phyloP scores from a whole-genome alignment of 352 stramenopile species.

The Globisporangium ultimum region DNA sequence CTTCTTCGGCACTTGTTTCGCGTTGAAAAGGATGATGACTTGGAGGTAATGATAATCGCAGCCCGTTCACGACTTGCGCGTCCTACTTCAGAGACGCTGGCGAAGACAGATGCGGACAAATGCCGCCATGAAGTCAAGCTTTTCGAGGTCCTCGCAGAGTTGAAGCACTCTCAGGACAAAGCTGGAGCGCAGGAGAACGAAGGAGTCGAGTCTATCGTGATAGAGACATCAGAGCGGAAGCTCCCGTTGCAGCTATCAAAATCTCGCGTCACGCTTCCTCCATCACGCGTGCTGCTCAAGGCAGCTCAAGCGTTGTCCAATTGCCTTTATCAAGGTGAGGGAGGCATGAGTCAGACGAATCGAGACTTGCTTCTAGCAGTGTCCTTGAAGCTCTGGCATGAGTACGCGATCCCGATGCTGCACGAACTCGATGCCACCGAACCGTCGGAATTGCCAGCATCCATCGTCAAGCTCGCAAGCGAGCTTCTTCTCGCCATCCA shows the following conservation, averaged over 20 bases:
- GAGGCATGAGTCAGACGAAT: slow-evolving; percentile 20
- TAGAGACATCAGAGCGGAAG: neutral
- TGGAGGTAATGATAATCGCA: slow-evolving; percentile 21
- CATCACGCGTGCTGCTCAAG: neutral
- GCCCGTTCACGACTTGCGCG: slow-evolving; percentile 14
- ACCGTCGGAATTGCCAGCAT: slow-evolving; percentile 13
- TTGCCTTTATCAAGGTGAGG: slow-evolving; percentile 23
- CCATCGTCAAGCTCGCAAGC: slow-evolving; percentile 17
- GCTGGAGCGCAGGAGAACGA: neutral
- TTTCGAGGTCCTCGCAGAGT: slow-evolving; percentile 18
- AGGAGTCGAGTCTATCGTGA: too few relatives aligned
- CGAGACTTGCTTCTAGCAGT: slow-evolving; percentile 30
- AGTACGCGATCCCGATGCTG: slow-evolving; percentile 25
- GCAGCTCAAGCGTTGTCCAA: slow-evolving; percentile 20
- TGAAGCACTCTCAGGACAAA: neutral
- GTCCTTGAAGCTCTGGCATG: slow-evolving; percentile 38
- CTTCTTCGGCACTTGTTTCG: slow-evolving; percentile 25
- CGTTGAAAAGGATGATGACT: slow-evolving; percentile 15
- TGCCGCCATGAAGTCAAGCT: slow-evolving; percentile 23
- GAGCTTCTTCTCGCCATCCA: slow-evolving; percentile 43
- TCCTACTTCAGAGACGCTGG: neutral
- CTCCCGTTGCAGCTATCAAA: neutral
- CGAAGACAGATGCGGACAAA: slow-evolving; percentile 4
- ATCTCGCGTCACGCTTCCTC: neutral
- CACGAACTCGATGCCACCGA: slow-evolving; percentile 30